Evolutionary conservation across 192 early-diverging fungal genomes (phyloP).

Genomic region (Helicostylum pulchrum): DNA sequence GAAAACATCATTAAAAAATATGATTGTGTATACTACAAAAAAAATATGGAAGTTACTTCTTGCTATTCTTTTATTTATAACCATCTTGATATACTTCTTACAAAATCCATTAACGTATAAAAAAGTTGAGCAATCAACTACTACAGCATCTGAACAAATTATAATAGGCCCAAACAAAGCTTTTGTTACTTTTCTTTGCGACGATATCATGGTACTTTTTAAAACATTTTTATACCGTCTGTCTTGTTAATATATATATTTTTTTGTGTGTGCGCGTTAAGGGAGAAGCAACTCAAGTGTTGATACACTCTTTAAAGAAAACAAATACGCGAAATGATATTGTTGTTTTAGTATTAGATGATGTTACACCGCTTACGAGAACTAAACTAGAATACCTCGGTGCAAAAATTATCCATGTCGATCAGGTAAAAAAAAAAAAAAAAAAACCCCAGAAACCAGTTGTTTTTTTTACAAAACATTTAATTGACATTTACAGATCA

Average conservation of each 20-base stretch:
- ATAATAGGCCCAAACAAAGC: slow-evolving; percentile 1
- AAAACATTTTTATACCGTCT: not conserved
- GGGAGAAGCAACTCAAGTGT: slow-evolving; percentile 11
- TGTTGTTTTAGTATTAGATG: slow-evolving; percentile 14
- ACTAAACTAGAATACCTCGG: slow-evolving; percentile 7
- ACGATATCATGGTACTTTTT: slow-evolving; percentile 18
- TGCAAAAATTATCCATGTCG: slow-evolving; percentile 18
- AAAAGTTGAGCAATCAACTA: no score
- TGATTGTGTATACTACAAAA: not conserved
- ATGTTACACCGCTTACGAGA: not conserved
- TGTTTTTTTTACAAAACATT: no score
- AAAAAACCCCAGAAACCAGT: not conserved
- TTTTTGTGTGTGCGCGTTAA: no score
- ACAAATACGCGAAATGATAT: slow-evolving; percentile 16
- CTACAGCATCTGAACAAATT: no score
- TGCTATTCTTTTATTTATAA: not conserved
- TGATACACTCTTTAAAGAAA: slow-evolving; percentile 13
- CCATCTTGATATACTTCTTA: no score
- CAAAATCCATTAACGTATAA: no score
- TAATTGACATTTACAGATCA: not conserved
- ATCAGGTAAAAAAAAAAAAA: slow-evolving; percentile 11
- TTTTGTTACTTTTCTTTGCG: slow-evolving; percentile 20
- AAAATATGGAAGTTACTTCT: slow-evolving; percentile 7
- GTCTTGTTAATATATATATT: not conserved
- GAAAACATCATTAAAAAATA: not conserved